These are phyloP conservation scores for Zizania latifolia DNA, from an alignment of 176 grass and related monocot genomes.

Conservation along the genomic window DNA sequence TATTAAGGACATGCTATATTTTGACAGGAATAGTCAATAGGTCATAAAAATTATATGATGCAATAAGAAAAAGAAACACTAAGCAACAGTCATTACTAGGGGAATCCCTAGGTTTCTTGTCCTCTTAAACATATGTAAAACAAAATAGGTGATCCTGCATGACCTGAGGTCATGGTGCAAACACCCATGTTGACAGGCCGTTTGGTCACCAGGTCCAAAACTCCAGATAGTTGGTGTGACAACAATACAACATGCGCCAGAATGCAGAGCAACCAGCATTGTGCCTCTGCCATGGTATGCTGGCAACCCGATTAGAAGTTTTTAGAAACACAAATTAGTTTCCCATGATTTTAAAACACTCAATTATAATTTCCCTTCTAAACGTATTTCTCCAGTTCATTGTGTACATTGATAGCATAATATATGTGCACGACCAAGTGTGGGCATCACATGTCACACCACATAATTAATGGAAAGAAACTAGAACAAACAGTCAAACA, in stretches of 20 bases:
- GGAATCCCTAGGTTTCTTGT: not conserved
- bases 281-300: not conserved
- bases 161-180: not conserved
- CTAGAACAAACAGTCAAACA: not conserved
- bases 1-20: not conserved
- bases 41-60: not conserved
- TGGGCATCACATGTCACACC: not conserved
- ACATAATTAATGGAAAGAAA: not conserved
- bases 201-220: not conserved
- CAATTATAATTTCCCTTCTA: not conserved
- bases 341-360: not conserved
- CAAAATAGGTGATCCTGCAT: not conserved
- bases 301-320: not conserved
- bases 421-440: not conserved
- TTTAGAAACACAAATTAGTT: not conserved
- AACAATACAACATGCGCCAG: not conserved
- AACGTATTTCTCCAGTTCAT: not conserved
- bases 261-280: not conserved
- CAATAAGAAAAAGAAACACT: not conserved
- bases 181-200: not conserved
- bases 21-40: not conserved
- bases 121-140: not conserved
- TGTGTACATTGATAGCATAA: not conserved
- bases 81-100: not conserved
- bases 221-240: not conserved